phyloP scores from a whole-genome alignment of 2,329 filamentous ascomycete genomes.

The Penicillium hordei region DNA sequence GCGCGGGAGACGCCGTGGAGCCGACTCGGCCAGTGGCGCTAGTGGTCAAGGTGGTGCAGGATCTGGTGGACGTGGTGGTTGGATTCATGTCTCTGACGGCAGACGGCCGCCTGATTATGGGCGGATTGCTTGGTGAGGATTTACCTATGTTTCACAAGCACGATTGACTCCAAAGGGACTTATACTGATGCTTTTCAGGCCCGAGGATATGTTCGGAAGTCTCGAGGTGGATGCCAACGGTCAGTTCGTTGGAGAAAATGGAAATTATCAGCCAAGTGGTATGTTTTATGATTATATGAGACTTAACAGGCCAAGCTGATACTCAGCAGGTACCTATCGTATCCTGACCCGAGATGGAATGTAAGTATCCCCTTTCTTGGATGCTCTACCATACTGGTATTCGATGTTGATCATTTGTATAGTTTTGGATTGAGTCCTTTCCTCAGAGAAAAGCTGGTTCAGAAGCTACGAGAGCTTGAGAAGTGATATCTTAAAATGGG shows the following conservation, averaged over 20 bases:
- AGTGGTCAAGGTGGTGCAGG: conserved; percentile 60
- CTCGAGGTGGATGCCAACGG: conserved; percentile 61
- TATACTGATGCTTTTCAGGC: conserved; percentile 36
- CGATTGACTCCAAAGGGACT: neutral
- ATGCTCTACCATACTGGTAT: neutral
- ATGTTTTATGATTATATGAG: conserved; percentile 12
- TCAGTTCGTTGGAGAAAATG: conserved; percentile 56
- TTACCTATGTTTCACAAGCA: neutral
- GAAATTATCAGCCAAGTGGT: conserved; percentile 61
- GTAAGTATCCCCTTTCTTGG: conserved; percentile 37
- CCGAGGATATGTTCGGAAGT: conserved; percentile 66
- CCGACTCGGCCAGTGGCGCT: conserved; percentile 55
- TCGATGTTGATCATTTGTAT: conserved; percentile 23
- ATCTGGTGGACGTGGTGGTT: conserved; percentile 59
- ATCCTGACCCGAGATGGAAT: conserved; percentile 61
- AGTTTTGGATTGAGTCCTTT: conserved; percentile 52
- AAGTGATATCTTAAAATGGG: neutral
- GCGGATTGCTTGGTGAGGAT: conserved; percentile 56
- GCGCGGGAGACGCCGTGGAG: conserved; percentile 38
- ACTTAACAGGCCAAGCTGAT: conserved; percentile 12
- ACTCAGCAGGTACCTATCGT: conserved; percentile 56
- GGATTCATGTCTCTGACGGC: conserved; percentile 62
- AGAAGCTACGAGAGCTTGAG: conserved; percentile 45
- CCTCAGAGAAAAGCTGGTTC: conserved; percentile 51
- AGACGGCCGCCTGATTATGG: conserved; percentile 63